phyloP scores from a whole-genome alignment of 371 early-diverging fungal genomes.

The Mortierella sp. region DNA sequence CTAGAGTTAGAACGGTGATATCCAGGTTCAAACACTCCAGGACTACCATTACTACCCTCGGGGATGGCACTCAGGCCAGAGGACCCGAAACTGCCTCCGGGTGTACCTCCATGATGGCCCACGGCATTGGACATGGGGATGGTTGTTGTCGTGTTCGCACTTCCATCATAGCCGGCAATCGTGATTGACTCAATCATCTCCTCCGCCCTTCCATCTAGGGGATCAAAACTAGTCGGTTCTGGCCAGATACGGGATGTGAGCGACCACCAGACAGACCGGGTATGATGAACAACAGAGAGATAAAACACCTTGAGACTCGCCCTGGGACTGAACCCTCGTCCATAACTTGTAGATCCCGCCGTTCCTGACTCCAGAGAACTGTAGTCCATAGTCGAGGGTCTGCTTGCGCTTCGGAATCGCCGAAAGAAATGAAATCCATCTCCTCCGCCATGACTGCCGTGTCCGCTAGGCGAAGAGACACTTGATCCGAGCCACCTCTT shows the following conservation, averaged over 20 bases:
- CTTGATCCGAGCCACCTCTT: slow-evolving; percentile 16
- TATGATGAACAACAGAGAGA: slow-evolving; percentile 38
- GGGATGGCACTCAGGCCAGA: slow-evolving; percentile 40
- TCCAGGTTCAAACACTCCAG: slow-evolving; percentile 21
- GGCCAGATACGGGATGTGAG: slow-evolving; percentile 44
- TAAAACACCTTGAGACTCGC: slow-evolving; percentile 39
- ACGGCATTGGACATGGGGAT: slow-evolving; percentile 20
- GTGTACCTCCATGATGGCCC: slow-evolving; percentile 28
- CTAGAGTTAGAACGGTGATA: slow-evolving; percentile 30
- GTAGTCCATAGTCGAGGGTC: slow-evolving; percentile 28
- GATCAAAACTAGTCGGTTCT: slow-evolving; percentile 26
- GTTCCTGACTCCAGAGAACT: slow-evolving; percentile 45
- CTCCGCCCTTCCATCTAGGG: not conserved
- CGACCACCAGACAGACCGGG: slow-evolving; percentile 46
- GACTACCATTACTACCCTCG: slow-evolving; percentile 8
- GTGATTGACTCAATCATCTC: slow-evolving; percentile 37
- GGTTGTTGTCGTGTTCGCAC: slow-evolving; percentile 13
- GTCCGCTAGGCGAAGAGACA: slow-evolving; percentile 11
- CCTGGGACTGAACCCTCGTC: slow-evolving; percentile 28
- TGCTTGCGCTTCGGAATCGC: slow-evolving; percentile 28
- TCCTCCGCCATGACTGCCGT: slow-evolving; percentile 2
- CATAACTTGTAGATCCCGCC: slow-evolving; percentile 22
- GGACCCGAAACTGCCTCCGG: slow-evolving; percentile 29
- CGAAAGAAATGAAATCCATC: slow-evolving; percentile 28
- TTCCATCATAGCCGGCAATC: slow-evolving; percentile 42